Conservation (phyloP, 495 filamentous ascomycete genomes). For the Neurospora sp. region DNA sequence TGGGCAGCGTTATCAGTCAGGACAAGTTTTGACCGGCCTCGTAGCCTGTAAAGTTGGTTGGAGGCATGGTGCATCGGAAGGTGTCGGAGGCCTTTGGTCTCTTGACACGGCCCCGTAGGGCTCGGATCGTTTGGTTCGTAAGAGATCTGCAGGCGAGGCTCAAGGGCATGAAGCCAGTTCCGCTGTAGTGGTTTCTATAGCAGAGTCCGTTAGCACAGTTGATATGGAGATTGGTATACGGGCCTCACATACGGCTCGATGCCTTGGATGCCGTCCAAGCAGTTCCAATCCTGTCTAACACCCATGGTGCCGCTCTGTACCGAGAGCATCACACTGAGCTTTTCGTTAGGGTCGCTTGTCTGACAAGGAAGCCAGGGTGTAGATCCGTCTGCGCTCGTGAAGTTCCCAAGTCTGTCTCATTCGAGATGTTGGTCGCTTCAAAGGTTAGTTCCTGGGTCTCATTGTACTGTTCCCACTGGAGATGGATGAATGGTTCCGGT, state of each 20-base stretch:
- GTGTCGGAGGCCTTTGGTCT: neutral
- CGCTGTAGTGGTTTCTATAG: too few relatives aligned
- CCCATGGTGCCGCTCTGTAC: conserved; percentile 8
- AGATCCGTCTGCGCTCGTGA: conserved; percentile 5
- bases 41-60: conserved; percentile 11
- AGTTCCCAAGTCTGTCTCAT: neutral
- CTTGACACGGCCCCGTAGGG: too few relatives aligned
- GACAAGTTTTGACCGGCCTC: conserved; percentile 10
- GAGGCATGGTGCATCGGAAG: conserved; percentile 8
- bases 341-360: neutral
- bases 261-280: conserved; percentile 7
- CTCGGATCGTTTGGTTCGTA: too few relatives aligned
- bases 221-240: neutral
- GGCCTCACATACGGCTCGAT: conserved; percentile 8
- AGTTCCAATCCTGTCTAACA: conserved; percentile 15
- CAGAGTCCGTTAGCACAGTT: neutral
- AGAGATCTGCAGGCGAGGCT: too few relatives aligned
- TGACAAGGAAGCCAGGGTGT: conserved; percentile 9
- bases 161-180: too few relatives aligned
- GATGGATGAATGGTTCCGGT: neutral
- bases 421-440: conserved; percentile 11
- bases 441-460: conserved; percentile 5
- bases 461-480: neutral
- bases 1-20: too few relatives aligned
- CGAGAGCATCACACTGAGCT: conserved; percentile 6